Percentiles rank a stretch among this genome's conserved stretches.
Evolutionary conservation across 2,329 filamentous ascomycete species (phyloP).

Genomic region (Pseudocercospora pini-densiflorae): DNA sequence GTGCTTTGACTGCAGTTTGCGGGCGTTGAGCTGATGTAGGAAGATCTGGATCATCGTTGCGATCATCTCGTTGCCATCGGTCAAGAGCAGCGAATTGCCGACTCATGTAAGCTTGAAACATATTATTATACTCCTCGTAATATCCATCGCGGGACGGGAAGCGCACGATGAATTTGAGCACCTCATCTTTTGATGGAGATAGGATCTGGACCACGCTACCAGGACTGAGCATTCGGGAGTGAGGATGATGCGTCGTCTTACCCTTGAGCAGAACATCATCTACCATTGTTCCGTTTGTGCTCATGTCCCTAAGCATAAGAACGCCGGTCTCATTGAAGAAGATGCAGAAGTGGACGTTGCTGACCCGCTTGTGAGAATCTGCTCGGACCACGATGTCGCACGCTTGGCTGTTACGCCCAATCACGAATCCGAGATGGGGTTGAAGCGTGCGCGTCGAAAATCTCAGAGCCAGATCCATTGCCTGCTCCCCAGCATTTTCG

Average conservation of each 20-base stretch:
- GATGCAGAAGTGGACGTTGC: slow-evolving; percentile 93
- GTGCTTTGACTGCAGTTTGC: slow-evolving; percentile 28
- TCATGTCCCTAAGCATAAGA: slow-evolving; percentile 90
- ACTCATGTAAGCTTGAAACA: slow-evolving; percentile 69
- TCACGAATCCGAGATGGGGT: slow-evolving; percentile 75
- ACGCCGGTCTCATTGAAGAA: slow-evolving; percentile 84
- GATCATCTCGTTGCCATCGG: slow-evolving; percentile 15
- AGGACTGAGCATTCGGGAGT: slow-evolving; percentile 69
- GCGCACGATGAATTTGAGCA: slow-evolving; percentile 82
- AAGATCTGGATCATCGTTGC: slow-evolving; percentile 8
- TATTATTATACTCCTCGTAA: slow-evolving; percentile 68
- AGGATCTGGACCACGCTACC: slow-evolving; percentile 75
- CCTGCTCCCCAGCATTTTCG: slow-evolving; percentile 42
- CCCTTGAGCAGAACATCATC: slow-evolving; percentile 70
- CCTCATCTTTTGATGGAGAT: slow-evolving; percentile 56
- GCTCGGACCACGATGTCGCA: slow-evolving; percentile 74
- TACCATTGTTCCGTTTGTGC: slow-evolving; percentile 93
- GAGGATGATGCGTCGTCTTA: slow-evolving; percentile 48
- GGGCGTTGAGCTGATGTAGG: slow-evolving; percentile 15
- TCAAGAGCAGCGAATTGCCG: slow-evolving; percentile 37
- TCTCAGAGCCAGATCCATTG: slow-evolving; percentile 73
- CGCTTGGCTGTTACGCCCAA: slow-evolving; percentile 73
- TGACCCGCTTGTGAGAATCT: slow-evolving; percentile 74
- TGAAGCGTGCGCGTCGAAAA: slow-evolving; percentile 76
- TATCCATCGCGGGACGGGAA: slow-evolving; percentile 75